Conservation (phyloP, 2,329 filamentous ascomycete species). For the Trichoderma koningiopsis region DNA sequence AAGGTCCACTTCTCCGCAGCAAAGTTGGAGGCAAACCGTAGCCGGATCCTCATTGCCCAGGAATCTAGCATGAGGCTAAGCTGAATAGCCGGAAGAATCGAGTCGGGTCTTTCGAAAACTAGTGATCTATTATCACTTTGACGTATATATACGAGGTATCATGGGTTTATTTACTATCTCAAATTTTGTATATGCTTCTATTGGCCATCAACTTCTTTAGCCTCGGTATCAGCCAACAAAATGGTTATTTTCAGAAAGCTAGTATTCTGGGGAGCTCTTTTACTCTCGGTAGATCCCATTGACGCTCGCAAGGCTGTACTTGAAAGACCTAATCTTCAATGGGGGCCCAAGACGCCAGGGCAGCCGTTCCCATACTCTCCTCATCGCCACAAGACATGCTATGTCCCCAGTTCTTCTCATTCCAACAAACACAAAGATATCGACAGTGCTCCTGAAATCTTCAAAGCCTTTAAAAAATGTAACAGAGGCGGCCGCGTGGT, state of each 20-base stretch:
- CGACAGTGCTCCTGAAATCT: not conserved
- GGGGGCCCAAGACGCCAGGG: constrained; percentile 14
- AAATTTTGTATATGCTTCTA: not conserved
- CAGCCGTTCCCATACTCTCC: constrained; percentile 9
- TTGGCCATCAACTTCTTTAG: not conserved
- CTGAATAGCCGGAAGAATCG: constrained; percentile 7
- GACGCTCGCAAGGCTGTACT: not conserved
- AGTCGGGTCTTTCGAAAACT: not conserved
- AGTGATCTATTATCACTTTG: not conserved
- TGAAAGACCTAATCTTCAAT: constrained; percentile 2
- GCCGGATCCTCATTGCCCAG: not conserved
- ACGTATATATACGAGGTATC: not conserved
- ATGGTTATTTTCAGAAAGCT: not conserved
- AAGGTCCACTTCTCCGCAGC: not conserved
- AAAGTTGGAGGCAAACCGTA: not conserved
- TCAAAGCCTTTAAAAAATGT: constrained; percentile 3
- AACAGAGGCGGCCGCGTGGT: not conserved
- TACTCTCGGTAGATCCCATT: not conserved
- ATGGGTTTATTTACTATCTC: not conserved
- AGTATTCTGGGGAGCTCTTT: not conserved
- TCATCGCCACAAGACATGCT: constrained; percentile 6
- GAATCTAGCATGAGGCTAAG: not conserved
- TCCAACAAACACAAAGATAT: not conserved
- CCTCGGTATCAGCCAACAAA: no score
- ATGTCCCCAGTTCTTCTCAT: not conserved